Evolutionary conservation across 192 early-diverging fungal species (phyloP), one percentile per base, ranked within the genome.

Genomic region (Chytriomyces hyalinus): DNA sequence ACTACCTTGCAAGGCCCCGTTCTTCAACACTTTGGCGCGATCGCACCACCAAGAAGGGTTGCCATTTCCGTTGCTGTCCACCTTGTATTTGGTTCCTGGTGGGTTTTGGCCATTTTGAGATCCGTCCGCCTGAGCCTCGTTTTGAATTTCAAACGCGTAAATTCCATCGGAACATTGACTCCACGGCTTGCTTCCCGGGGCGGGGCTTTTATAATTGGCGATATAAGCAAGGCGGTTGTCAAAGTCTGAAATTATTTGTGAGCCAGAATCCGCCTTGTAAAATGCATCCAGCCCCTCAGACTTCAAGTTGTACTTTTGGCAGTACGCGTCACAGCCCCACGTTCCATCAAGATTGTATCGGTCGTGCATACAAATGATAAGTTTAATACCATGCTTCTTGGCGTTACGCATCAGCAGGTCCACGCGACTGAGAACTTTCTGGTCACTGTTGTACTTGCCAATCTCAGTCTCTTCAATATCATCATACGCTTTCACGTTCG

Each of bases 301-400:
- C 46, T 22, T 24, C 10, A 20, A 65, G 26, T 20, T 15, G 49
- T 66, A 76, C 44, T 28, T 9, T 20, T 70, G 51, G 61, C 67
- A 73, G 49, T 79, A 79, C 2, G 61, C 78, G 26, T 79, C 77
- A 62, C 77, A 78, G n/a, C 77, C 70, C 77, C 66, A 69, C 24
- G 68, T 63, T 73, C 59, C 36, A 49, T 64, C 73, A 22, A 79
- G 60, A 22, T 50, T 65, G 26, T 53, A 79, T 13, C 72, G 70
- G 43, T 79, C 78, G 51, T 79, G 78, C 17, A 79, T 46, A 36
- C 22, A 17, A 43, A 79, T 79, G 26, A 70, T 76, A 20, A 79
- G 75, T 48, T 79, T 76, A 47, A 79, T 79, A 49, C 63, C 63
- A 50, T 75, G 60, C 6, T 61, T 0, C 13, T 24, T 15, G 10